Percentiles rank a stretch among this genome's conserved stretches.
Conservation (phyloP, 257 asterid species). For the Petunia secreta region DNA sequence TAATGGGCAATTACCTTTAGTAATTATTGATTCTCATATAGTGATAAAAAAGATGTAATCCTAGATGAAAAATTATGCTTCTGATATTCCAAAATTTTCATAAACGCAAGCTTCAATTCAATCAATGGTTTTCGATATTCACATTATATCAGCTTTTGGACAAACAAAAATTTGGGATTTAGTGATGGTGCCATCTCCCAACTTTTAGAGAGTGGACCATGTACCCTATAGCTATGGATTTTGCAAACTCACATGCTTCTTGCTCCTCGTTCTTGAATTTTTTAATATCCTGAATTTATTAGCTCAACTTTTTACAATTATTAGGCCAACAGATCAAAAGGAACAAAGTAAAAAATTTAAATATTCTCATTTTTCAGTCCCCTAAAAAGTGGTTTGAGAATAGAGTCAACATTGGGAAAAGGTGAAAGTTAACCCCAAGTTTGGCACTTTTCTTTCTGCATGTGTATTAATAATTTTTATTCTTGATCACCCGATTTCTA, state of each 20-base stretch:
- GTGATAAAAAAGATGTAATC: too few relatives aligned
- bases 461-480: neutral
- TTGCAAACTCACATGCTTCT: conserved; percentile 19
- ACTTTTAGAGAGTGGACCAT: neutral
- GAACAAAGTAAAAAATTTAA: neutral
- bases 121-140: neutral
- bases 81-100: neutral
- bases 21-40: too few relatives aligned
- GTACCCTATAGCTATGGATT: neutral
- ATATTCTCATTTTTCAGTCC: neutral
- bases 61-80: too few relatives aligned
- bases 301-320: too few relatives aligned
- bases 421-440: conserved; percentile 25
- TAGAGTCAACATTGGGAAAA: neutral
- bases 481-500: neutral
- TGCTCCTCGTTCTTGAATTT: neutral
- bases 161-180: neutral
- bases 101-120: neutral
- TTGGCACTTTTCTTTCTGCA: neutral
- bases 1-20: too few relatives aligned
- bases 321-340: neutral
- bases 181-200: conserved; percentile 10
- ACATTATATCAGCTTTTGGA: conserved; percentile 1
- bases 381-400: neutral
- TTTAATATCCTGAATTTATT: neutral